Base-by-base conservation (phyloP, 2,329 filamentous ascomycete genomes). In the Cladophialophora yegresii region DNA sequence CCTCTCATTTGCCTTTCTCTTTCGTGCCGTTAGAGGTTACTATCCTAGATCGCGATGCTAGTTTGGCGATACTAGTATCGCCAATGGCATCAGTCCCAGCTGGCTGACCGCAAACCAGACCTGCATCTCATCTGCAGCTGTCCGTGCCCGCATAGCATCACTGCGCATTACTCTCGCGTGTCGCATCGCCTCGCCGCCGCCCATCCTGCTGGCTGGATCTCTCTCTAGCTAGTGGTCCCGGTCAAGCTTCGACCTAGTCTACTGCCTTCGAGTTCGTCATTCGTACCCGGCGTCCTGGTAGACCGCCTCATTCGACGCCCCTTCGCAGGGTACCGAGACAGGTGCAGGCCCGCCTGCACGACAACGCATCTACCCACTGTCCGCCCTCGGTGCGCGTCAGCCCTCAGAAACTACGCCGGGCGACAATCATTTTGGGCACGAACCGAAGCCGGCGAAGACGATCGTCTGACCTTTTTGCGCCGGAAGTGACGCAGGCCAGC, bases 401-500 rank as follows among this genome's bases (percentile, higher is more conserved):
- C 54, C 56, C 36, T 30, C 49, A 50, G 56, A 49, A 59, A 64
- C 54, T 58, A 30, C 58, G 65, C 65, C 58, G 58, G 54, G 56
- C 53, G 62, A 58, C 54, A 61, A 63, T 67, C 65, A 51, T 66
- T 64, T 69, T 68, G 67, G 69, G 67, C 67, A 70, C 65, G 40
- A 67, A 70, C 63, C 50, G 43, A 59, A 45, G 26, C 51, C 51
- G 63, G 51, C 61, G 54, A 33, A 62, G 50, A 58, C 61, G 58
- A 69, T 66, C 67, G 64, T 66, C 62, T 68, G 67, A 67, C 61
- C 67, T 61, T 61, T 45, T 58, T 40, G 58, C 58, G 56, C 50
- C 63, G 49, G 36, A 23, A 63, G 67, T 71, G 69, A 71, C 69
- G 69, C 69, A 67, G 67, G 54, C 66, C 61, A 63, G 66, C 66